These are phyloP conservation scores for Aspergillus sp. DNA, from an alignment of 2,329 filamentous ascomycete genomes.

Conservation along the genomic window DNA sequence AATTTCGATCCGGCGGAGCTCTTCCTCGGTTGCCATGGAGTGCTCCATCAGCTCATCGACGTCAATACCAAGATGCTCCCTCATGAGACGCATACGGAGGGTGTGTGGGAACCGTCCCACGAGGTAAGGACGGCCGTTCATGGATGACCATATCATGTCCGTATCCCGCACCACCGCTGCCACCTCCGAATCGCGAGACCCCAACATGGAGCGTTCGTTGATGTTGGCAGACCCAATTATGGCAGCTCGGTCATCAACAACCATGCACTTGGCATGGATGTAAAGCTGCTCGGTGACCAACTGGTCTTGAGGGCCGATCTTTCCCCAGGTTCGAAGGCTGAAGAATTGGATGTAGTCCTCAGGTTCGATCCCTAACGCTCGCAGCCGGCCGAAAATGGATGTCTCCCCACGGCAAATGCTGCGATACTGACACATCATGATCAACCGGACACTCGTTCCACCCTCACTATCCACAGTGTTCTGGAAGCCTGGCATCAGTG, in stretches of 20 bases:
- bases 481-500: conserved; percentile 97
- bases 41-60: conserved; percentile 88
- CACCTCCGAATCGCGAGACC: conserved; percentile 86
- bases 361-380: conserved; percentile 78
- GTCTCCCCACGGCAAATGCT: conserved; percentile 92
- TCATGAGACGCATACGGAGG: conserved; percentile 88
- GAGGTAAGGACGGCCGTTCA: conserved; percentile 85
- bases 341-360: conserved; percentile 97
- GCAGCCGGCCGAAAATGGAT: conserved; percentile 86
- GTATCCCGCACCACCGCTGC: conserved; percentile 89
- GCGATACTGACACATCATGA: conserved; percentile 95
- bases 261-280: conserved; percentile 95
- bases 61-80: conserved; percentile 93
- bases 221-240: conserved; percentile 98
- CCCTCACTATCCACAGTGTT: conserved; percentile 94
- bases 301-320: conserved; percentile 77
- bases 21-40: conserved; percentile 68
- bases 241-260: conserved; percentile 89
- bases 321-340: conserved; percentile 87
- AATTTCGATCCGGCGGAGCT: conserved; percentile 61
- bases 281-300: conserved; percentile 95
- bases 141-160: conserved; percentile 86
- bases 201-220: conserved; percentile 95
- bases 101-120: conserved; percentile 93
- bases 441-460: conserved; percentile 89